Percentiles rank a stretch among this genome's conserved stretches.
phyloP scores from a whole-genome alignment of 2,329 filamentous ascomycete species.

The Xylaria sp. region DNA sequence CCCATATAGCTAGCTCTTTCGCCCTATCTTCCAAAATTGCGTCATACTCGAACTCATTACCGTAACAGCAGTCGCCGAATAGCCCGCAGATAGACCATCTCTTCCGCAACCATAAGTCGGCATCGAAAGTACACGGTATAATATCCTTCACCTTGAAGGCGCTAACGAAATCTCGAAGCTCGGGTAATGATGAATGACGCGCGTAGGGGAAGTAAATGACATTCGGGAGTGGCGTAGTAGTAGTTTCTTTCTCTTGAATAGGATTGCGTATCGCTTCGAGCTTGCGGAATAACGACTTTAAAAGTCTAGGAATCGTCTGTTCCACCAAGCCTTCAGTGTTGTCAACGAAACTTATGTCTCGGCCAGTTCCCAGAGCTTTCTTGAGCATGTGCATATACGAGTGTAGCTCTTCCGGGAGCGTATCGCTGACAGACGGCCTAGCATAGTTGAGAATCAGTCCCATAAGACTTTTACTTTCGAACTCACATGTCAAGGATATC shows the following conservation, averaged over 20 bases:
- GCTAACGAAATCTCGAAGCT: slow-evolving; percentile 76
- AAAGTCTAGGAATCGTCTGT: slow-evolving; percentile 30
- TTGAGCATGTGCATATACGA: slow-evolving; percentile 34
- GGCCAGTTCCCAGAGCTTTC: slow-evolving; percentile 43
- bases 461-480: neutral
- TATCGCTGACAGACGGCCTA: slow-evolving; percentile 21
- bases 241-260: slow-evolving; percentile 22
- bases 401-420: slow-evolving; percentile 22
- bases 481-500: slow-evolving; percentile 56
- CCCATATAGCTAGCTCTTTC: slow-evolving; percentile 18
- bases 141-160: slow-evolving; percentile 79
- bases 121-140: slow-evolving; percentile 81
- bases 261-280: slow-evolving; percentile 31
- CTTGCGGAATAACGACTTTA: slow-evolving; percentile 36
- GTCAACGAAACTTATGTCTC: slow-evolving; percentile 50
- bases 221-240: slow-evolving; percentile 48
- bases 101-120: slow-evolving; percentile 68
- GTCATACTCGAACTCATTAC: slow-evolving; percentile 72
- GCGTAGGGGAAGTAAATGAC: slow-evolving; percentile 81
- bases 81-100: slow-evolving; percentile 71
- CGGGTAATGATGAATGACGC: slow-evolving; percentile 85
- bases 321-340: slow-evolving; percentile 45
- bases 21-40: slow-evolving; percentile 58
- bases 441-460: slow-evolving; percentile 15
- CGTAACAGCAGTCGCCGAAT: slow-evolving; percentile 76